Conservation (phyloP, 192 early-diverging fungal genomes). For the Cladochytrium replicatum region DNA sequence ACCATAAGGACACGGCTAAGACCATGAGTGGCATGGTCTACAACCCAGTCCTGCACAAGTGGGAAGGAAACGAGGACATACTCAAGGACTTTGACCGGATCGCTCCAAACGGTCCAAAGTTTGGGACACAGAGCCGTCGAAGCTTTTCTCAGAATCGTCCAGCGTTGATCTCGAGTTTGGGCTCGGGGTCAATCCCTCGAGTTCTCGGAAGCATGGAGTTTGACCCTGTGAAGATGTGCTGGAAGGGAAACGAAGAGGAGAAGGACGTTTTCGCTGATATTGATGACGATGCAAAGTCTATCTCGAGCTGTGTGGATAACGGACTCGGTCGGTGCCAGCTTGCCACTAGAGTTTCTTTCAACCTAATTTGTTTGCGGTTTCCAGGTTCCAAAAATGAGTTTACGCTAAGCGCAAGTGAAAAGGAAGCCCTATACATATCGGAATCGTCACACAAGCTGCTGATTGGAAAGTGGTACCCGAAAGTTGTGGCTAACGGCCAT, state of each 20-base stretch:
- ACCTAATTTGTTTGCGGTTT: neutral
- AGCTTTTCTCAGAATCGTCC: slow-evolving; percentile 11
- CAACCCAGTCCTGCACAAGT: slow-evolving; percentile 35
- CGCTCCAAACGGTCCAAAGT: neutral
- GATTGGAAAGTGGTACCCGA: slow-evolving; percentile 46
- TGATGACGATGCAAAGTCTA: slow-evolving; percentile 20
- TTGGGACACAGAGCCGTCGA: no score
- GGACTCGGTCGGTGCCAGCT: neutral
- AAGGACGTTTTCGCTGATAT: slow-evolving; percentile 32
- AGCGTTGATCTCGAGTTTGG: slow-evolving; percentile 22
- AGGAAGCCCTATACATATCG: slow-evolving; percentile 24
- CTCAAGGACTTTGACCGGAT: slow-evolving; percentile 32
- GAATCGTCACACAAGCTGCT: slow-evolving; percentile 43
- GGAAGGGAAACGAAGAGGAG: slow-evolving; percentile 43
- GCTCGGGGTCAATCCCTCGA: slow-evolving; percentile 19
- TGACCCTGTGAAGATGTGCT: slow-evolving; percentile 39
- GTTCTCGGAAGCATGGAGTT: slow-evolving; percentile 33
- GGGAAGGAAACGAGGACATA: slow-evolving; percentile 40
- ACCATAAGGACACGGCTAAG: slow-evolving; percentile 21
- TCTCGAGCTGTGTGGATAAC: no score
- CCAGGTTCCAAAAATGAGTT: slow-evolving; percentile 20
- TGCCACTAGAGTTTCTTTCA: neutral
- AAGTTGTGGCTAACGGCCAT: slow-evolving; percentile 17
- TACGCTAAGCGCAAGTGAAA: slow-evolving; percentile 13
- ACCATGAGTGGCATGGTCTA: slow-evolving; percentile 37